Conservation (phyloP, 345 rosid species). For the Bruguiera gymnorhiza region DNA sequence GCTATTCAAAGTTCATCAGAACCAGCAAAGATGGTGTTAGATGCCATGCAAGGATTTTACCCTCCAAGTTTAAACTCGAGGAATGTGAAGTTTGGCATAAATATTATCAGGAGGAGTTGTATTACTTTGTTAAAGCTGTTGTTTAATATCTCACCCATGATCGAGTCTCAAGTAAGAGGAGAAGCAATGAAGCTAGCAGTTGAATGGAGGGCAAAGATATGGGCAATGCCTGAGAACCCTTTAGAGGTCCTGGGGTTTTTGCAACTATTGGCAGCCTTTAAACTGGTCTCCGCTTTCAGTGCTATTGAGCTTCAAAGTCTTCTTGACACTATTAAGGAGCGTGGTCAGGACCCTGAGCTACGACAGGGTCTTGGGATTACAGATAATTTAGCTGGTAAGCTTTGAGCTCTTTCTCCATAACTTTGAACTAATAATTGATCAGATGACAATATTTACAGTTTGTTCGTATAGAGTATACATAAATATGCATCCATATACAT, state of each 20-base stretch:
- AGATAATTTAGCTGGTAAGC: slow-evolving; percentile 3
- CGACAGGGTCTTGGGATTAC: slow-evolving; percentile 4
- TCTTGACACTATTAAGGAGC: background rate
- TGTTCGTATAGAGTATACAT: too few species aligned
- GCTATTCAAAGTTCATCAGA: slow-evolving; percentile 27
- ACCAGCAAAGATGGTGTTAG: slow-evolving; percentile 32
- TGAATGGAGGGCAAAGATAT: background rate
- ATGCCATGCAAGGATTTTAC: slow-evolving; percentile 31
- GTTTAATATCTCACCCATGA: background rate
- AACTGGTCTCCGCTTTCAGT: background rate
- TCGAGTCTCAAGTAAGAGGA: background rate
- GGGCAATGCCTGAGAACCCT: slow-evolving; percentile 2
- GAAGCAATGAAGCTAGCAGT: background rate
- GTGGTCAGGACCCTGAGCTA: slow-evolving; percentile 6
- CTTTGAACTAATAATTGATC: background rate
- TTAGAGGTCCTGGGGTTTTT: slow-evolving; percentile 9
- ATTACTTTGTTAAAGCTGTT: background rate
- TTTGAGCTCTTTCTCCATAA: background rate
- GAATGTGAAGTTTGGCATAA: slow-evolving; percentile 10
- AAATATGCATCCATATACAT: too few species aligned
- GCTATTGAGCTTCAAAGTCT: background rate
- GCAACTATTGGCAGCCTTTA: slow-evolving; percentile 1
- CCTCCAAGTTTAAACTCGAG: slow-evolving; percentile 14
- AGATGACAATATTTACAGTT: background rate
- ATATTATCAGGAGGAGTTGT: slow-evolving; percentile 9